Evolutionary conservation across 2,329 filamentous ascomycete genomes (phyloP).

Genomic region (Fusarium sp.): DNA sequence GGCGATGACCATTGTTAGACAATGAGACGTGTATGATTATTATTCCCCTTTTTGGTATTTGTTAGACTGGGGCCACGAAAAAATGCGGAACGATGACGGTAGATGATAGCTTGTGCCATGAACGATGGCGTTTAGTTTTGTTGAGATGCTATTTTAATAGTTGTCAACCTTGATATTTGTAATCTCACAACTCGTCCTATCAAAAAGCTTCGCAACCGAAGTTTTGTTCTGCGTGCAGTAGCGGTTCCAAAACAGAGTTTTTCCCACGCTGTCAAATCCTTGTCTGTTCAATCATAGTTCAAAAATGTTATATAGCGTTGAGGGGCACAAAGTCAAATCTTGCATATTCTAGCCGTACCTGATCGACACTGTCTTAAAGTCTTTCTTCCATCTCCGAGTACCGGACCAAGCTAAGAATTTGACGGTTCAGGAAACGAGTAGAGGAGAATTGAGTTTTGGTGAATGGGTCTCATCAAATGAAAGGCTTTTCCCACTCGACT

Average conservation of each 20-base stretch:
- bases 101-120: neutral
- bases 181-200: neutral
- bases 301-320: slow-evolving; percentile 1
- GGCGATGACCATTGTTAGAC: neutral
- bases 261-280: slow-evolving; percentile 13
- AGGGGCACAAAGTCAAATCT: slow-evolving; percentile 16
- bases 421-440: slow-evolving; percentile 17
- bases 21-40: slow-evolving; percentile 29
- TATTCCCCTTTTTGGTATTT: slow-evolving; percentile 23
- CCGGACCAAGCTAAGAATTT: slow-evolving; percentile 17
- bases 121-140: slow-evolving; percentile 31
- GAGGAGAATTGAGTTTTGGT: slow-evolving; percentile 28
- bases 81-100: slow-evolving; percentile 21
- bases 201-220: neutral
- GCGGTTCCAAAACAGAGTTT: slow-evolving; percentile 19
- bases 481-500: neutral
- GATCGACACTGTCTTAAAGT: slow-evolving; percentile 21
- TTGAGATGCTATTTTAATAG: slow-evolving; percentile 10
- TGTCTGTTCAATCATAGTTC: slow-evolving; percentile 19
- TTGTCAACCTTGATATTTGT: neutral
- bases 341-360: slow-evolving; percentile 28
- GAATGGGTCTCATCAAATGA: slow-evolving; percentile 26
- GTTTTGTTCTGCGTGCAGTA: neutral
- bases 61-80: slow-evolving; percentile 6
- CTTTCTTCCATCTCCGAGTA: slow-evolving; percentile 8